These are phyloP conservation scores for Rhamnella rubrinervis DNA, from an alignment of 331 rosid genomes.

Conservation along the genomic window DNA sequence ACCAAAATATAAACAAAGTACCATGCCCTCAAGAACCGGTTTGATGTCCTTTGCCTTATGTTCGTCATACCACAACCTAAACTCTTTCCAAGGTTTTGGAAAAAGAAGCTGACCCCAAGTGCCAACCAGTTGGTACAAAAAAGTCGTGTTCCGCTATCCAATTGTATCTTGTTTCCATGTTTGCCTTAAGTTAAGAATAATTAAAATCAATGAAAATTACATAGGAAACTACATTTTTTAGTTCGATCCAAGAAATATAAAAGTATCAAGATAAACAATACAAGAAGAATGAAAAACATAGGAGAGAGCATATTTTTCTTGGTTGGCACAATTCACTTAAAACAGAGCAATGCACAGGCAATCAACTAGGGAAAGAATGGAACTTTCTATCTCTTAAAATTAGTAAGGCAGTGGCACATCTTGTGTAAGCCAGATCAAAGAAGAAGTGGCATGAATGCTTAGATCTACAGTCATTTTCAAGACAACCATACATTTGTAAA, in stretches of 20 bases:
- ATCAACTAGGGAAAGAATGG: too few relatives aligned
- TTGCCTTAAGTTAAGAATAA: constrained; percentile 60
- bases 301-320: too few relatives aligned
- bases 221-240: neutral
- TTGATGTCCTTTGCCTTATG: constrained; percentile 70
- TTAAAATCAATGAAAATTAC: constrained; percentile 14
- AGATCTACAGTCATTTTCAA: too few relatives aligned
- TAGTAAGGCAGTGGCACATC: too few relatives aligned
- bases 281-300: neutral
- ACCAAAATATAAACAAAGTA: constrained; percentile 20
- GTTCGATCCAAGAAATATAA: neutral
- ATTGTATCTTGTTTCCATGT: constrained; percentile 72
- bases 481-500: too few relatives aligned
- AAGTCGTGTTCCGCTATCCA: constrained; percentile 56
- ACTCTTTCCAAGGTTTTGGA: constrained; percentile 97
- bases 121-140: constrained; percentile 90
- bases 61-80: constrained; percentile 87
- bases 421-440: too few relatives aligned
- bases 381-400: too few relatives aligned
- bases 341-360: too few relatives aligned
- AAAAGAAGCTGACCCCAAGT: constrained; percentile 99
- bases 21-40: constrained; percentile 93
- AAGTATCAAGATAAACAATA: too few relatives aligned
- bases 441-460: too few relatives aligned
- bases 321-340: too few relatives aligned